phyloP scores from a whole-genome alignment of 148 eudicot genomes.

The Camellia japonica region DNA sequence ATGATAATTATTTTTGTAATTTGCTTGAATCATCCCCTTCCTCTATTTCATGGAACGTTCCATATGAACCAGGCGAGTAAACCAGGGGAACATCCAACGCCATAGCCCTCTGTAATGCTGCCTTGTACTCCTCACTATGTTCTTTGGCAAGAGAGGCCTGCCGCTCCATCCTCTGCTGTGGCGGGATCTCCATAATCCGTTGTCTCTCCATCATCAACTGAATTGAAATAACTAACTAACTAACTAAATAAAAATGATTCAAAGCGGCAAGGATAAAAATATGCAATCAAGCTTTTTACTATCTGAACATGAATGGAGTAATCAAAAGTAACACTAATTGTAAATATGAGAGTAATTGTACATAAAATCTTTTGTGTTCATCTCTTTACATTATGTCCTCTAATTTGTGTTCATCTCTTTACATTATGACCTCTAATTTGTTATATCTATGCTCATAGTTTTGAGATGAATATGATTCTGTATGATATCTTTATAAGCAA shows the following conservation, averaged over 20 bases:
- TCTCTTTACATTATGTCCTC: too few relatives aligned
- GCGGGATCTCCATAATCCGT: constrained; percentile 57
- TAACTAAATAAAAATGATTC: background rate
- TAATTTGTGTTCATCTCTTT: too few relatives aligned
- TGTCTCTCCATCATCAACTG: constrained; percentile 79
- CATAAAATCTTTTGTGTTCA: too few relatives aligned
- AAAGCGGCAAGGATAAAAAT: background rate
- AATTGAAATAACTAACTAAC: background rate
- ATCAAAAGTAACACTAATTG: too few relatives aligned
- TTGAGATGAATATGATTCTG: too few relatives aligned
- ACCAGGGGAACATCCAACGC: constrained; percentile 66
- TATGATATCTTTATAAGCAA: too few relatives aligned
- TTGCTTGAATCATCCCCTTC: constrained; percentile 34
- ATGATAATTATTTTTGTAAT: constrained; percentile 29
- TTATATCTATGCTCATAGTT: too few relatives aligned
- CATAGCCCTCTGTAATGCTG: constrained; percentile 69
- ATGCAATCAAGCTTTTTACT: too few relatives aligned
- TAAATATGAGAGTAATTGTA: too few relatives aligned
- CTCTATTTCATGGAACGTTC: constrained; percentile 58
- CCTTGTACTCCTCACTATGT: constrained; percentile 62
- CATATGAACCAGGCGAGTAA: constrained; percentile 61
- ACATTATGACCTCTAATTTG: too few relatives aligned
- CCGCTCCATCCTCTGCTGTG: constrained; percentile 71
- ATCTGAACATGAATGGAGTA: too few relatives aligned
- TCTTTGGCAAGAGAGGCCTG: constrained; percentile 62